Evolutionary conservation across 2,329 filamentous ascomycete species (phyloP), one percentile per base, ranked within the genome.

Genomic region (Aschersonia sp.): DNA sequence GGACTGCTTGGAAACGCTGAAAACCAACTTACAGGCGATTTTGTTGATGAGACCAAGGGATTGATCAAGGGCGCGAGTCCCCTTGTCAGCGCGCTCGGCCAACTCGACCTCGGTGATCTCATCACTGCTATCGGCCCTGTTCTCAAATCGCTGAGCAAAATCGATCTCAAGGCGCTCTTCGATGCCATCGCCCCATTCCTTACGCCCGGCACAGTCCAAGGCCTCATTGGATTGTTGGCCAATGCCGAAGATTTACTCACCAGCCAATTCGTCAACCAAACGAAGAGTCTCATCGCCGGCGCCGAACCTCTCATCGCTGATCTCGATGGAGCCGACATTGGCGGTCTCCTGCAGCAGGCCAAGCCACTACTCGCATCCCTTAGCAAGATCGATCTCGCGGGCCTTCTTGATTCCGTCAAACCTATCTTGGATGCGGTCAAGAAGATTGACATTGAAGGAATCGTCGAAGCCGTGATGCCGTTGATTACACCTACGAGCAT

Each of bases 171-270:
- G 45, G 58, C 58, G 5, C 45, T 68, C 5, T 50, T 66, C 40
- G 50, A 64, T 10, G 56, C 59, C 1, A 29, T 67, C 12, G 54
- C 58, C 22, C 66, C 64, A 4, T 53, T 64, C 9, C 55, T 68
- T 32, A 65, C 62, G 0, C 58, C 63, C 1, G 43, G 57, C 10
- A 60, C 58, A 0, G 52, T 68, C 6, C 54, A 59, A 47, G 65
- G 63, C 5, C 50, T 69, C 5, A 50, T 66, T 2, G 62, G 63
- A 4, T 56, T 66, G 0, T 54, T 66, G 1, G 57, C 51, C 22
- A 68, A 67, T 41, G 66, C 64, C 0, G 64, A 66, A 47, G 54
- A 59, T n/a, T 56, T 68, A 1, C 58, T 68, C 30, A 67, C 59
- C 0, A 47, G 49, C 43, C 58, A 60, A 10, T 68, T 69, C 44